Evolutionary conservation across 2,329 filamentous ascomycete species (phyloP), one percentile per base, ranked within the genome.

Genomic region (Simplicillium aogashimaense): DNA sequence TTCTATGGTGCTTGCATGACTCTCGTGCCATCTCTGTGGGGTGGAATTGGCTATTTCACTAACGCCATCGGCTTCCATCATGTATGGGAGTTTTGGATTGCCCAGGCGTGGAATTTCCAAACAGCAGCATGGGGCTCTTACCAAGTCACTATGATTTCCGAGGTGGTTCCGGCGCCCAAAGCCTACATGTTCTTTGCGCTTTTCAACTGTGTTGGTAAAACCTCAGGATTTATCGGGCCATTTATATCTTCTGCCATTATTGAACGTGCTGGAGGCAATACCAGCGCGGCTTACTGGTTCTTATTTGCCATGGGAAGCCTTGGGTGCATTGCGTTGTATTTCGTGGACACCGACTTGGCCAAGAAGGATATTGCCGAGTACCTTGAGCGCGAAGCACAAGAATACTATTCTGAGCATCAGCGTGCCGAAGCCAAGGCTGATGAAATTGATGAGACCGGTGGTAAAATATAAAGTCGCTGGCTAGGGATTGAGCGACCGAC

Each of bases 361-460:
- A 49, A 49, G 42, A 31, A 41, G n/a, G 45, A 49, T 28, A 49
- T 40, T 33, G 47, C 43, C 6, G 33, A 25, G 5, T 49, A 49
- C 17, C 39, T 49, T 5, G 47, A 45, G 40, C 43, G 47, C 8
- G 47, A 81, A 48, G 75, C 78, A 3, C 79, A 86, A 42, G 70
- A 81, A 52, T 63, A 75, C 18, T 74, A 78, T 42, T 79, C 77
- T 3, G 66, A 76, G 41, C 67, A 65, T 12, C 76, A 83, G 47
- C 78, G 86, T 45, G 70, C 74, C 14, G 65, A 69, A 29, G 70
- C 76, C 20, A 75, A 76, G 39, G 67, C 81, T 37, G 43, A 47
- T 34, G 37, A 41, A 20, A 10, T 32, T 3, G 20, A 32, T 7
- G 18, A 37, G 8, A 11, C 6, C 8, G 17, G 10, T 3, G 29